Percentiles rank a stretch among this genome's conserved stretches.
phyloP scores from a whole-genome alignment of 2,329 filamentous ascomycete genomes.

The Claviceps pazoutovae region DNA sequence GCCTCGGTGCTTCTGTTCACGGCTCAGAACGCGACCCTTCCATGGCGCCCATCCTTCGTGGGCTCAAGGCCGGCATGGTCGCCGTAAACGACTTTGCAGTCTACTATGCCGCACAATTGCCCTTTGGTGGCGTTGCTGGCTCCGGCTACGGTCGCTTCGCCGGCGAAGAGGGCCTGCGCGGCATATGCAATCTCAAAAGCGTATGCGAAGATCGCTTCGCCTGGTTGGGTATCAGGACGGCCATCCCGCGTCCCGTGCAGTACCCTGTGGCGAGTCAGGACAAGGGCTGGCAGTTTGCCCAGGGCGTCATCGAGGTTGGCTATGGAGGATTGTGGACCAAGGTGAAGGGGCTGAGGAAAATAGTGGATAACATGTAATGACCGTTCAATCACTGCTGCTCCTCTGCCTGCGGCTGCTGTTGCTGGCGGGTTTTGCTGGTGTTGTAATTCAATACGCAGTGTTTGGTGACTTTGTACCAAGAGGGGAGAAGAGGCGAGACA shows the following conservation, averaged over 20 bases:
- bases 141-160: slow-evolving; percentile 91
- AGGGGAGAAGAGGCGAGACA: no score
- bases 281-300: slow-evolving; percentile 51
- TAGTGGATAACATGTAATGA: slow-evolving; percentile 28
- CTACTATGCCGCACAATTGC: slow-evolving; percentile 86
- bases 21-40: slow-evolving; percentile 48
- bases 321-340: slow-evolving; percentile 33
- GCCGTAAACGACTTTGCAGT: slow-evolving; percentile 90
- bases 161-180: slow-evolving; percentile 72
- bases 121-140: slow-evolving; percentile 82
- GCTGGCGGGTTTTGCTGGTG: no score
- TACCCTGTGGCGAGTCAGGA: slow-evolving; percentile 62
- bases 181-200: slow-evolving; percentile 76
- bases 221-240: slow-evolving; percentile 52
- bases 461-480: no score
- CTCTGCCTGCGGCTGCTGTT: background rate
- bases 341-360: slow-evolving; percentile 24
- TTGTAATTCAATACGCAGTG: no score
- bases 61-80: slow-evolving; percentile 76
- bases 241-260: slow-evolving; percentile 65
- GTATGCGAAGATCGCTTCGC: slow-evolving; percentile 63
- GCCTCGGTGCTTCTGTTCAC: slow-evolving; percentile 80
- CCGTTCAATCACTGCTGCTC: background rate
- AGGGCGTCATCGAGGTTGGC: slow-evolving; percentile 46
- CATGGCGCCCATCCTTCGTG: slow-evolving; percentile 49